These are phyloP conservation scores for Pyrrhoderma noxium DNA, from an alignment of 1,284 basidiomycete genomes.

Conservation along the genomic window DNA sequence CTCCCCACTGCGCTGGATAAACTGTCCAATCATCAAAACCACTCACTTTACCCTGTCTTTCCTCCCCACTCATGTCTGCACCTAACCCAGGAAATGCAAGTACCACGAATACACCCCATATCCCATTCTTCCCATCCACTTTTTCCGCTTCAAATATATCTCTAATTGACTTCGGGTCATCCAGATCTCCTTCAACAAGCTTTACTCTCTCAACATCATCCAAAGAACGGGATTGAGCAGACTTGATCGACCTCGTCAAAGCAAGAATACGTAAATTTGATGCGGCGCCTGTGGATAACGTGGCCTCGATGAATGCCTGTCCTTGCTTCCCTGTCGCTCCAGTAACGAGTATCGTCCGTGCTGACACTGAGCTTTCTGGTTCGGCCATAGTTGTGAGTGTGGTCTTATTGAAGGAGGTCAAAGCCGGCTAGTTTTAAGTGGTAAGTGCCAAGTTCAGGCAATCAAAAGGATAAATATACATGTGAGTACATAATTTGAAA, in stretches of 20 bases:
- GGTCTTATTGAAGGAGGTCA: no score
- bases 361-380: no score
- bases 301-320: constrained; percentile 28
- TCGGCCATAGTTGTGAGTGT: no score
- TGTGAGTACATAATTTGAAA: no score
- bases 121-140: constrained; percentile 26
- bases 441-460: no score
- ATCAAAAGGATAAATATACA: no score
- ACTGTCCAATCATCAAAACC: no score
- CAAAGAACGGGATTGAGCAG: constrained; percentile 26
- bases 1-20: neutral
- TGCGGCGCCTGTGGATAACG: constrained; percentile 20
- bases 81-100: constrained; percentile 36
- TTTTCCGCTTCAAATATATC: constrained; percentile 34
- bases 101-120: constrained; percentile 36
- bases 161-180: constrained; percentile 26
- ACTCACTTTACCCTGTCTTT: constrained; percentile 35
- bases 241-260: constrained; percentile 37
- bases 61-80: constrained; percentile 32
- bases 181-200: constrained; percentile 33
- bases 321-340: constrained; percentile 41
- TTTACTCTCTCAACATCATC: constrained; percentile 25
- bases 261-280: constrained; percentile 29
- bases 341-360: no score
- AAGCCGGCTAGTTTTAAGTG: no score